phyloP scores from a whole-genome alignment of 2,329 filamentous ascomycete genomes.

The Paraphoma chrysanthemicola region DNA sequence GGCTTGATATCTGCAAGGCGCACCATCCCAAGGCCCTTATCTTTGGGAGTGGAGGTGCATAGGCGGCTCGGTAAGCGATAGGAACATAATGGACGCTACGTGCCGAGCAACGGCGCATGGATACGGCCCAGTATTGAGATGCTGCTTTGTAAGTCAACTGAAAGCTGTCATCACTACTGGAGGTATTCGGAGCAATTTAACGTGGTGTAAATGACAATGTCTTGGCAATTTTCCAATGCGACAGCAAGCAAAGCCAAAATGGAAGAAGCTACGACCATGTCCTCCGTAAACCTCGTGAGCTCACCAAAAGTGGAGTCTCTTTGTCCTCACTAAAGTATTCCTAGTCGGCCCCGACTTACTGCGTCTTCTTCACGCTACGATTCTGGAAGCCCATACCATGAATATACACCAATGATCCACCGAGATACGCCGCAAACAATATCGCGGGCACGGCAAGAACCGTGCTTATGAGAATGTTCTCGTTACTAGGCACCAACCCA shows the following conservation, averaged over 20 bases:
- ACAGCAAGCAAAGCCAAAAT: too few species aligned
- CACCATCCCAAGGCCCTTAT: conserved; percentile 9
- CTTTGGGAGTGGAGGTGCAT: conserved; percentile 7
- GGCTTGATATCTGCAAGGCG: not conserved
- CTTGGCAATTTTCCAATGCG: not conserved
- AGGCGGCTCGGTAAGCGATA: conserved; percentile 6
- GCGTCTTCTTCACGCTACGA: conserved; percentile 37
- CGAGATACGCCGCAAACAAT: conserved; percentile 52
- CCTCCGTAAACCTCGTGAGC: too few species aligned
- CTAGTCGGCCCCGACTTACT: conserved; percentile 21
- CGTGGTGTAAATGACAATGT: not conserved
- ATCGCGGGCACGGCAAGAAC: conserved; percentile 43
- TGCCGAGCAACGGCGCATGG: not conserved
- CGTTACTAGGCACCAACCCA: conserved; percentile 44
- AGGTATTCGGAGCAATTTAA: not conserved
- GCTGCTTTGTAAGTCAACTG: not conserved
- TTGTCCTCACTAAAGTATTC: too few species aligned
- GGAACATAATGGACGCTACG: not conserved
- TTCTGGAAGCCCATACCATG: conserved; percentile 53
- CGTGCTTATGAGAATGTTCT: conserved; percentile 48
- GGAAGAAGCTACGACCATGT: too few species aligned
- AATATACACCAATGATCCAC: conserved; percentile 53
- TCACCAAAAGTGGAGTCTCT: too few species aligned
- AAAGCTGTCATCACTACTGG: not conserved
- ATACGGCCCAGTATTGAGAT: not conserved